Evolutionary conservation across 768 basidiomycete genomes (phyloP), one percentile per base, ranked within the genome.

Genomic region (Tulasnella sp.): DNA sequence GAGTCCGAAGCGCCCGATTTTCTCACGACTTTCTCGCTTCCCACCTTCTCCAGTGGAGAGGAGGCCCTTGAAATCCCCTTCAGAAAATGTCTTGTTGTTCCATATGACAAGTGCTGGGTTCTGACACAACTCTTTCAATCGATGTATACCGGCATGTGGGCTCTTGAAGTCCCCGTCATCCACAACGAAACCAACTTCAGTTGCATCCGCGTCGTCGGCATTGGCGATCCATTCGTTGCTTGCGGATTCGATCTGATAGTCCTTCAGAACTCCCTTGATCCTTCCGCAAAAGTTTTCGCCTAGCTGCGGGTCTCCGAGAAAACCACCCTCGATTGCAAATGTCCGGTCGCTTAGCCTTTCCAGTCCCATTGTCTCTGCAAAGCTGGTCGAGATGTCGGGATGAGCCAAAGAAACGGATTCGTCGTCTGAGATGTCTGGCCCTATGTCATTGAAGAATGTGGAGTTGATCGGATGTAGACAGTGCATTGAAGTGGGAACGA

Each of bases 221-320:
- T 54, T 54, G 15, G 52, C 52, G 2, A 54, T 17, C 52, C 52
- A 54, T 34, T 54, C 52, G 24, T 54, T 54, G 29, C 52, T 34
- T 8, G 52, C 32, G 19, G 24, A 24, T 3, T 54, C 52, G 19
- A 54, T 34, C 9, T 34, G 24, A 43, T 54, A 54, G 30, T 43
- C 52, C n/a, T 54, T 29, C 19, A 54, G 19, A 4, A 54, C 32
- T n/a, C 19, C 19, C 19, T 41, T 30, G 29, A 54, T 54, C n/a
- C 52, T 7, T 15, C 24, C 3, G 10, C 30, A 34, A 2, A 43
- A n/a, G n/a, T 54, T 38, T 54, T 54, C 52, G 4, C 27, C 52
- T 13, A 54, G 24, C 30, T 54, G 75, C 9, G 71, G 65, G 0
- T 70, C 72, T n/a, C 74, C 23, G 23, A 54, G 23, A 13, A 23